A percentile compares a stretch with the other conserved stretches of the same genome.
Evolutionary conservation across 441 rosid genomes (phyloP).

Genomic region (Populus hybrid): DNA sequence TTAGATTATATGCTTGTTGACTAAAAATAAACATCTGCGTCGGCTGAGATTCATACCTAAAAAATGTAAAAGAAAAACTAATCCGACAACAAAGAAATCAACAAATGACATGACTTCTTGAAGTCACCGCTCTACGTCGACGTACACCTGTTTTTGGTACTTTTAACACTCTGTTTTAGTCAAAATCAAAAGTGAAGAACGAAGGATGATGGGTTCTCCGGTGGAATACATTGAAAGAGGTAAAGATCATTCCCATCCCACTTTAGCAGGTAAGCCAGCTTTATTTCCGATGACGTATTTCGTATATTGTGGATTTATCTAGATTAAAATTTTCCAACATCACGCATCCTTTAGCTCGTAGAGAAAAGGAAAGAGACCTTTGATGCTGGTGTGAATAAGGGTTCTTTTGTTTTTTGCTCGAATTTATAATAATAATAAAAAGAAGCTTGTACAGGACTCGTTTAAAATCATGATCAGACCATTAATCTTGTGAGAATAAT

Average conservation of each 20-base stretch:
- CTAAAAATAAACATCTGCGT: background rate
- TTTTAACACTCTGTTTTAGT: too few relatives aligned
- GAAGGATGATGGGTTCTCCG: background rate
- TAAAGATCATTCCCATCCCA: constrained; percentile 1
- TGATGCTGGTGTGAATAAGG: background rate
- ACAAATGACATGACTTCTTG: background rate
- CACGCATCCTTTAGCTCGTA: background rate
- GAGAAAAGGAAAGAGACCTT: background rate
- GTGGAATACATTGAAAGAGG: constrained; percentile 13
- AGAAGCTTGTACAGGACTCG: too few relatives aligned
- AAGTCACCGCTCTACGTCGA: background rate
- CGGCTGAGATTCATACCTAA: background rate
- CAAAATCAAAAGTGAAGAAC: background rate
- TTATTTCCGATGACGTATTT: background rate
- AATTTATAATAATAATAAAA: too few relatives aligned
- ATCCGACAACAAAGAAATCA: background rate
- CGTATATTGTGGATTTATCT: background rate
- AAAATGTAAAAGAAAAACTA: too few relatives aligned
- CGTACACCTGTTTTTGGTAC: background rate
- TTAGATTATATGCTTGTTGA: background rate
- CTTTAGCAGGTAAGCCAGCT: background rate
- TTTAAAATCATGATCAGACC: too few relatives aligned
- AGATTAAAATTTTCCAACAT: background rate
- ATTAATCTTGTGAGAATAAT: too few relatives aligned
- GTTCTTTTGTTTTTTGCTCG: background rate